phyloP scores from a whole-genome alignment of 371 early-diverging fungal genomes.

The Thermomucor indicae-seudaticae region DNA sequence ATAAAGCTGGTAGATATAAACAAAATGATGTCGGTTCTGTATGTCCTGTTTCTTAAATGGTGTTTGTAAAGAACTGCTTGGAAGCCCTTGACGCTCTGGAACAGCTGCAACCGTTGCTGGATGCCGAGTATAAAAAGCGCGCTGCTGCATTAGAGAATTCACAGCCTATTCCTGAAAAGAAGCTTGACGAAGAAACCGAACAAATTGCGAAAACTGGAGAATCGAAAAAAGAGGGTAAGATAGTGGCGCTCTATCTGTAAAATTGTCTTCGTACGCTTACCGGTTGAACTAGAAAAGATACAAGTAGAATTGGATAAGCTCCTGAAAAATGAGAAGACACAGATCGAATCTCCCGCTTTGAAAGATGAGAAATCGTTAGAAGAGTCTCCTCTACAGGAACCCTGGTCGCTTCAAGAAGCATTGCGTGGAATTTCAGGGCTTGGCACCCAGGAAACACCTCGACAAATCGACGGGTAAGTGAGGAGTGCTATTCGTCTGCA shows the following conservation, averaged over 20 bases:
- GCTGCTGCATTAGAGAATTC: neutral
- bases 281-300: neutral
- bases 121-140: conserved; percentile 17
- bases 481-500: neutral
- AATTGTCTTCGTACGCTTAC: too few relatives aligned
- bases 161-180: neutral
- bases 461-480: neutral
- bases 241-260: too few relatives aligned
- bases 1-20: conserved; percentile 30
- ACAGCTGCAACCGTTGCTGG: conserved; percentile 36
- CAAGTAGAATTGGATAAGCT: conserved; percentile 3
- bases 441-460: conserved; percentile 2
- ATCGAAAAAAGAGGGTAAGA: neutral
- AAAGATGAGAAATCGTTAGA: neutral
- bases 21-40: neutral
- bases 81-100: conserved; percentile 48
- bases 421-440: conserved; percentile 40
- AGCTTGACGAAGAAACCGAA: neutral
- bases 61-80: conserved; percentile 39
- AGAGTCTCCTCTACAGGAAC: neutral
- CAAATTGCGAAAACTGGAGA: neutral
- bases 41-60: too few relatives aligned
- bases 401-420: conserved; percentile 43
- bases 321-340: conserved; percentile 1
- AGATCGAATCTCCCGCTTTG: neutral